These are phyloP conservation scores for Sordaria brevicollis DNA, from an alignment of 495 filamentous ascomycete genomes.

Conservation along the genomic window DNA sequence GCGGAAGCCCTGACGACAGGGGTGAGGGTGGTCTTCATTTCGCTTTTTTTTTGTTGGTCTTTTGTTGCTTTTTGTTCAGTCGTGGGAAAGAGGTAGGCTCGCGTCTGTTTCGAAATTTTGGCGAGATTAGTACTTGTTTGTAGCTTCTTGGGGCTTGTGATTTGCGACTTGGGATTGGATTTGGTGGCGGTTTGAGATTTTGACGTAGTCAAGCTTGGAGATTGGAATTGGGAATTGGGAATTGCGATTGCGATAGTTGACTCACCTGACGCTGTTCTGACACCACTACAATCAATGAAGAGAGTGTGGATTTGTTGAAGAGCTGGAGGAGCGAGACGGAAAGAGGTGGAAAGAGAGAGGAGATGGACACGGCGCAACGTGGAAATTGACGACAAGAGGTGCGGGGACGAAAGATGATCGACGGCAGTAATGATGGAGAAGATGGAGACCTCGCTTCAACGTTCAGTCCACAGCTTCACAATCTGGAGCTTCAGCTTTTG, in stretches of 20 bases:
- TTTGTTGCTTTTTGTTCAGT: not conserved
- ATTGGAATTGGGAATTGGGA: too few species aligned
- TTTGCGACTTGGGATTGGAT: not conserved
- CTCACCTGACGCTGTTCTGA: not conserved
- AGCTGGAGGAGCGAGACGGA: not conserved
- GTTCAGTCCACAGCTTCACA: not conserved
- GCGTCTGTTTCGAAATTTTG: not conserved
- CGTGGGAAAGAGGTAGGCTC: too few species aligned
- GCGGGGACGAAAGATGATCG: not conserved
- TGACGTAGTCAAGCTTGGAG: too few species aligned
- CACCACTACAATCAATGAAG: not conserved
- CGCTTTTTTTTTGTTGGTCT: not conserved
- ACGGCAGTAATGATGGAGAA: not conserved
- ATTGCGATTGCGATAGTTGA: not conserved
- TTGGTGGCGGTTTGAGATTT: too few species aligned
- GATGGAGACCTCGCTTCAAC: not conserved
- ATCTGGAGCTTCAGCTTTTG: not conserved
- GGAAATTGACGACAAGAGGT: not conserved
- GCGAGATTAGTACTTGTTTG: not conserved
- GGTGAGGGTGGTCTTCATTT: not conserved
- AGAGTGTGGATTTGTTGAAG: not conserved
- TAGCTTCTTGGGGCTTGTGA: not conserved
- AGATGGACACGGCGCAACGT: not conserved
- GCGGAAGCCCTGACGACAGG: not conserved
- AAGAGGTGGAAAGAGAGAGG: not conserved